Evolutionary conservation across 257 asterid species (phyloP), one percentile per base, ranked within the genome.

Genomic region (Ilex asprella): DNA sequence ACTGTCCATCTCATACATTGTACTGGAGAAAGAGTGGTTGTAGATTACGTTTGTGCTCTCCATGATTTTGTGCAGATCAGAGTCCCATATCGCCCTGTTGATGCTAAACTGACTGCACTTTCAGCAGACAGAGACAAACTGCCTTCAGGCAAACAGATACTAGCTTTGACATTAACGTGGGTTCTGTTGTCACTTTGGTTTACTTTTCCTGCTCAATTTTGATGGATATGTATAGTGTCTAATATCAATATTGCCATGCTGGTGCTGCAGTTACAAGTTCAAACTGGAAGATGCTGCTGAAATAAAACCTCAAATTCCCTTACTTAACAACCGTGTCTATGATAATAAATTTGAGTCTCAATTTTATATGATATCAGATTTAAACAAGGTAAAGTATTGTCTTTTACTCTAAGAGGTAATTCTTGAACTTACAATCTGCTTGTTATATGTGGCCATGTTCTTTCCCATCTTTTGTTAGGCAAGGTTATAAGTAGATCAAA

Each of bases 271-370:
- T 67, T 93, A 93, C 83, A 93, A 89, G 78, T 78, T 93, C 76
- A 89, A 87, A 71, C 67, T 86, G 73, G 99, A 93, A 78, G 99
- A 89, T 59, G 79, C 73, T 49, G 91, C 95, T 62, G 94, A 87
- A 73, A 71, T 93, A 77, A 89, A 83, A 76, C 97, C 99, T 69
- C 77, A 79, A 67, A 78, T 93, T 78, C 97, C 99, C 51, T 75
- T 87, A 47, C 89, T 93, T 39, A 93, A 93, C 88, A 89, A 93
- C 71, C 96, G 99, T 31, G 83, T 89, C 63, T 93, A 93, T 65
- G 99, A 93, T 72, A 93, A 84, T 75, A 89, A 93, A 73, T 86
- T 93, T 69, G 99, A 93, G 83, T 76, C 99, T 76, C 99, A 93
- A 67, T 93, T 93, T 76, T 93, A 93, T 68, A 85, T 89, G 94